Percentiles rank a stretch among this genome's conserved stretches.
These are phyloP conservation scores for Colletotrichum incanum DNA, from an alignment of 2,329 filamentous ascomycete genomes.

Conservation along the genomic window DNA sequence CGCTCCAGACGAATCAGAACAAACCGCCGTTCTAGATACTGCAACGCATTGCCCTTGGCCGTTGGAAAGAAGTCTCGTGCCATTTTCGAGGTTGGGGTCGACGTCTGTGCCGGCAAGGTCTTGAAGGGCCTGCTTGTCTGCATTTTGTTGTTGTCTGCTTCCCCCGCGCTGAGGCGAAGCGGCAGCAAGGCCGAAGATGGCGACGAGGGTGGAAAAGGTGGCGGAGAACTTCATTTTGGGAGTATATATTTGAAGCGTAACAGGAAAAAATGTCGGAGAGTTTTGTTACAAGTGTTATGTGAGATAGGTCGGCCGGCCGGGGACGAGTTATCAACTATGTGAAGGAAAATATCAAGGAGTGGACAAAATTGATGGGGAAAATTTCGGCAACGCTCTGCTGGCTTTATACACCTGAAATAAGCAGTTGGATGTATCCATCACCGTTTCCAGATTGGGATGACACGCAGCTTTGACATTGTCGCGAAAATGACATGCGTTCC, in stretches of 20 bases:
- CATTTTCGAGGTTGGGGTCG: conserved; percentile 31
- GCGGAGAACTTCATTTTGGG: conserved; percentile 21
- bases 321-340: not conserved
- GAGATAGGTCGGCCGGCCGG: conserved; percentile 11
- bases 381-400: too few species aligned
- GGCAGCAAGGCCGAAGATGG: conserved; percentile 15
- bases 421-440: too few species aligned
- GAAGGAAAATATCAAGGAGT: too few species aligned
- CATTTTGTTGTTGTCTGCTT: conserved; percentile 23
- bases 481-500: conserved; percentile 18
- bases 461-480: conserved; percentile 13
- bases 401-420: not conserved
- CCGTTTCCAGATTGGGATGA: not conserved
- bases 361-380: not conserved
- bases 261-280: not conserved
- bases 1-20: conserved; percentile 24
- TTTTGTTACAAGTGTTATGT: not conserved
- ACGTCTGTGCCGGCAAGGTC: conserved; percentile 33
- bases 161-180: conserved; percentile 26
- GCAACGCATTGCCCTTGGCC: conserved; percentile 30
- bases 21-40: conserved; percentile 31
- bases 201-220: not conserved
- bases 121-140: conserved; percentile 23
- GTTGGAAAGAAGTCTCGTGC: conserved; percentile 26
- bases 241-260: not conserved